Conservation (phyloP, 2,329 filamentous ascomycete genomes). For the Cucurbitaria berberidis region DNA sequence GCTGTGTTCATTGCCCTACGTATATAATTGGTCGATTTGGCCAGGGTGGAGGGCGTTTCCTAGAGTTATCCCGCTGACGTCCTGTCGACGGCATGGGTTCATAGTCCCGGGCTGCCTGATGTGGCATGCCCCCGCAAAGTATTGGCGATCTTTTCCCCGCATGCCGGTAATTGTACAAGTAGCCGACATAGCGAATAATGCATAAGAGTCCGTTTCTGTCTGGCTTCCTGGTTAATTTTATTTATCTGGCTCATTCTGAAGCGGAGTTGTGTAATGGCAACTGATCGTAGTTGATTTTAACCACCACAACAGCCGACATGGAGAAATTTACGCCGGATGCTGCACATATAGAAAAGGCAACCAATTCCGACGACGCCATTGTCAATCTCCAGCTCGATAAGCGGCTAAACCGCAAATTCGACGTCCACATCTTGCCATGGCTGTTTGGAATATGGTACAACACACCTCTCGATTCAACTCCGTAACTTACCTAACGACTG, state of each 20-base stretch:
- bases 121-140: slow-evolving; percentile 3
- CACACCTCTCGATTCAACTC: not conserved
- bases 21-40: not conserved
- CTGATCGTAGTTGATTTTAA: too few relatives aligned
- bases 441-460: slow-evolving; percentile 52
- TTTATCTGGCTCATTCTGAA: too few relatives aligned
- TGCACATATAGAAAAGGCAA: slow-evolving; percentile 8
- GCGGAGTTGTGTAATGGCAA: too few relatives aligned
- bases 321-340: not conserved
- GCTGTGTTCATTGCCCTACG: not conserved
- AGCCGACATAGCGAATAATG: not conserved
- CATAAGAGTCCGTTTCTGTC: too few relatives aligned
- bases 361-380: not conserved
- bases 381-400: slow-evolving; percentile 30
- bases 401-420: slow-evolving; percentile 51
- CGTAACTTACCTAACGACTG: not conserved
- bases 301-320: not conserved
- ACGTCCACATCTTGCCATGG: slow-evolving; percentile 54
- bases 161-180: not conserved
- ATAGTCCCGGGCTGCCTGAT: not conserved
- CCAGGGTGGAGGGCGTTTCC: not conserved
- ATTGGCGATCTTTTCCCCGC: slow-evolving; percentile 5
- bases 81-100: not conserved
- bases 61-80: not conserved
- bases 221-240: too few relatives aligned